phyloP scores from a whole-genome alignment of 257 asterid genomes.

The Solanum medicagineum region DNA sequence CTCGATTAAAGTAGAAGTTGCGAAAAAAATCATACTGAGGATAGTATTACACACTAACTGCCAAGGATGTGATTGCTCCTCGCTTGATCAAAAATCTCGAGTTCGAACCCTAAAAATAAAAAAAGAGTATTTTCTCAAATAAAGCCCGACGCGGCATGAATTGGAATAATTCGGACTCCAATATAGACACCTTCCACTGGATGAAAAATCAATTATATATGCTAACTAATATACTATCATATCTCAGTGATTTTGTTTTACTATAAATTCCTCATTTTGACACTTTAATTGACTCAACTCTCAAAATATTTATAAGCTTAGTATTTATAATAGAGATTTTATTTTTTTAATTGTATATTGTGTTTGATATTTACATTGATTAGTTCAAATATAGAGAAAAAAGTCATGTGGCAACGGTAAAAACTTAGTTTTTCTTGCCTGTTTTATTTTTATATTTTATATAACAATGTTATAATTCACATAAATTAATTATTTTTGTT shows the following conservation, averaged over 20 bases:
- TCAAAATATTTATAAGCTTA: background rate
- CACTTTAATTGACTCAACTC: background rate
- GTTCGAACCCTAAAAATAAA: too few species aligned
- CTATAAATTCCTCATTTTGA: fast-evolving
- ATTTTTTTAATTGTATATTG: background rate
- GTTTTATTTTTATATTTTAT: background rate
- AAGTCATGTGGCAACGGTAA: too few species aligned
- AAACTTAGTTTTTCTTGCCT: background rate
- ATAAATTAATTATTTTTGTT: background rate
- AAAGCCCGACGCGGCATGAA: fast-evolving
- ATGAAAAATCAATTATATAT: too few species aligned
- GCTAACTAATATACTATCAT: background rate
- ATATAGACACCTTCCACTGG: fast-evolving
- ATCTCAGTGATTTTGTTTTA: background rate
- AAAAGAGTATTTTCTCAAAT: too few species aligned
- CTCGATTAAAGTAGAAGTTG: fast-evolving
- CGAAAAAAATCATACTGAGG: fast-evolving
- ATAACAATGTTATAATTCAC: too few species aligned
- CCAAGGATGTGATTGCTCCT: too few species aligned
- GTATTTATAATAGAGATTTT: background rate
- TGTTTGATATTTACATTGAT: background rate
- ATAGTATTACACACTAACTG: background rate
- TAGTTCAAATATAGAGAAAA: too few species aligned
- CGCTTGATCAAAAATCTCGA: too few species aligned
- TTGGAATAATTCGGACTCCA: too few species aligned